Base-by-base conservation (phyloP, 805 yeast species). In the Starmerella asiatica region DNA sequence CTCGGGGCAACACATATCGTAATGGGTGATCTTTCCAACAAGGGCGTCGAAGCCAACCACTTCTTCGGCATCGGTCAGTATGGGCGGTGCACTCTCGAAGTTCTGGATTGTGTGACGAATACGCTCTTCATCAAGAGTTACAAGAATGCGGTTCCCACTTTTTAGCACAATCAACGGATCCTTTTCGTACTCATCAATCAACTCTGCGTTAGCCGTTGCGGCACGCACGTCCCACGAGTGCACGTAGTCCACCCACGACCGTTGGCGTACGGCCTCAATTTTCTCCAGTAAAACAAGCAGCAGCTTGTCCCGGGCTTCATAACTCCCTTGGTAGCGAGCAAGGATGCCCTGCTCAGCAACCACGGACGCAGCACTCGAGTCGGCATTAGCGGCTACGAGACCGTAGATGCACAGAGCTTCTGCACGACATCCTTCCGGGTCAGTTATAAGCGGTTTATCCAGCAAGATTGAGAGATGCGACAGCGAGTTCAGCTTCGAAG, bases 211-310 rank as follows among this genome's bases (percentile, higher is more conserved):
- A 7, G 32, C 32, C 3, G 35, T 5, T n/a, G 37, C 67, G 65
- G 32, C 54, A 5, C 53, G 53, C 37, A 77, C 68, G 37, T 79
- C 85, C 93, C 93, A 81, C 32, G 68, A 62, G 26, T 65, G 60
- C 4, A 80, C 74, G 28, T 64, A 56, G 37, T 65, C 65, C n/a
- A 79, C 64, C 93, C 94, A 84, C 6, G 84, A 72, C 4, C 57
- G 49, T 12, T 68, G 59, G 5, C 66, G 24, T 1, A 38, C 29
- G 4, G 71, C 51, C 56, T 88, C 97, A 27, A 84, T 62, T 11
- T 56, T 55, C 39, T 66, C 63, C 33, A 88, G 54, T 1, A 81
- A 59, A 3, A 61, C 56, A 39, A 79, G 70, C 21, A 88, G 53
- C 2, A 85, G 42, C 38, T 71, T 54, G 53, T 88, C 96, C 28